Evolutionary conservation across 768 basidiomycete genomes (phyloP), one percentile per base, ranked within the genome.

Genomic region (Myochromella boudieri): DNA sequence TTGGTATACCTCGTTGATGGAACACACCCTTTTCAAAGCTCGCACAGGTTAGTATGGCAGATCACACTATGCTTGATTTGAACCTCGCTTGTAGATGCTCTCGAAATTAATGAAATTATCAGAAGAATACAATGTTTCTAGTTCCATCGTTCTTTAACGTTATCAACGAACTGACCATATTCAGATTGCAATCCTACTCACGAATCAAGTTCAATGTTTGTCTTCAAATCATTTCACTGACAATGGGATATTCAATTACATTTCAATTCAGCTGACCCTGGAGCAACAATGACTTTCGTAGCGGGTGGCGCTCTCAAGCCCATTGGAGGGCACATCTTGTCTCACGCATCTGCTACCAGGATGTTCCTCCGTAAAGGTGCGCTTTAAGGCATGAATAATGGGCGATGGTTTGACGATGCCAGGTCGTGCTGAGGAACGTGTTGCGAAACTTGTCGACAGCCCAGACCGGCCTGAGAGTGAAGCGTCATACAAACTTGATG

Each of bases 241-340:
- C 18, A 7, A 10, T 38, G 17, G 9, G 20, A 18, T 22, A 20
- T 42, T 41, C 15, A 22, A 17, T 9, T 22, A 33, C 28, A 15
- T 21, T 20, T 18, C 18, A 17, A 37, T 6, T 33, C 37, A 90
- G 90, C 94, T 49, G 95, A 97, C 63, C 95, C 95, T 17, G 95
- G 95, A 39, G 94, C 93, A 39, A 91, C 88, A 2, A 90, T 90
- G 85, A 91, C 91, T 40, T 97, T 97, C 59, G 94, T 95, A 32
- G 94, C 92, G 20, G 94, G 93, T 31, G 90, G 92, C 26, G 90
- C 89, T 15, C 75, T 94, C 29, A 95, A 95, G 67, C 91, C 92
- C 14, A 89, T 95, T 36, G 91, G 90, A 29, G 91, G 91, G 0
- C 91, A 93, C 58, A 91, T 93, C 51, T 69, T 93, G 33, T 93